Evolutionary conservation across 1,284 basidiomycete genomes (phyloP).

Genomic region (Tylopilus sp.): DNA sequence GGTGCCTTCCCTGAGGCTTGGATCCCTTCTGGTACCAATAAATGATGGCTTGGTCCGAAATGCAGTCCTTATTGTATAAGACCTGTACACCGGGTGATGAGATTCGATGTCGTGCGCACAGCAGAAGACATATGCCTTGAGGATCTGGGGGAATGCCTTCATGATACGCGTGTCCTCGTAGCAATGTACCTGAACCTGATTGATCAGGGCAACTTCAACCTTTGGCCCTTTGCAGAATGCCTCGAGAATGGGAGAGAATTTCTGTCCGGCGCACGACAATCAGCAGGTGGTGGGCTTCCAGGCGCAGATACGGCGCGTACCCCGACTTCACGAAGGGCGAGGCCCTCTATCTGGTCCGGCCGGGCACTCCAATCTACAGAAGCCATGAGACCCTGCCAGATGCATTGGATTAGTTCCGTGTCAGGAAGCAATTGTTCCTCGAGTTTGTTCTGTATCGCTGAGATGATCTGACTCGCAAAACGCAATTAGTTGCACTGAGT

Average conservation of each 20-base stretch:
- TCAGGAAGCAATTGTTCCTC: constrained; percentile 74
- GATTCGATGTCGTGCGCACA: not conserved
- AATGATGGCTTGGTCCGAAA: constrained; percentile 93
- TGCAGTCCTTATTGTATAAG: constrained; percentile 92
- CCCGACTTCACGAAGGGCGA: constrained; percentile 79
- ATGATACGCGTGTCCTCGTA: constrained; percentile 93
- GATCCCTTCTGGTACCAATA: constrained; percentile 98
- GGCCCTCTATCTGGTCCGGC: constrained; percentile 84
- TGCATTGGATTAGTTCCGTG: constrained; percentile 79
- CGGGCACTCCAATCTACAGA: constrained; percentile 85
- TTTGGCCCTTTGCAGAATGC: constrained; percentile 85
- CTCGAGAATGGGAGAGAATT: constrained; percentile 80
- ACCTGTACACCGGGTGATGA: constrained; percentile 46
- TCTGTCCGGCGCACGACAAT: constrained; percentile 43
- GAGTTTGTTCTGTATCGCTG: constrained; percentile 65
- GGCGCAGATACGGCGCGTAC: constrained; percentile 42
- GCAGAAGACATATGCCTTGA: constrained; percentile 58
- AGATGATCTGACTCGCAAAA: constrained; percentile 56
- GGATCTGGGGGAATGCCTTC: constrained; percentile 89
- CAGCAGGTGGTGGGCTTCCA: not conserved
- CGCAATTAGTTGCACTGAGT: constrained; percentile 12
- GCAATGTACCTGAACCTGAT: constrained; percentile 90
- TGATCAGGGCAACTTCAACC: constrained; percentile 88
- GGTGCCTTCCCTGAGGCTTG: constrained; percentile 90
- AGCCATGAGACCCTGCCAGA: constrained; percentile 88